Evolutionary conservation across 768 basidiomycete species (phyloP).

Genomic region (Phallus indusiatus): DNA sequence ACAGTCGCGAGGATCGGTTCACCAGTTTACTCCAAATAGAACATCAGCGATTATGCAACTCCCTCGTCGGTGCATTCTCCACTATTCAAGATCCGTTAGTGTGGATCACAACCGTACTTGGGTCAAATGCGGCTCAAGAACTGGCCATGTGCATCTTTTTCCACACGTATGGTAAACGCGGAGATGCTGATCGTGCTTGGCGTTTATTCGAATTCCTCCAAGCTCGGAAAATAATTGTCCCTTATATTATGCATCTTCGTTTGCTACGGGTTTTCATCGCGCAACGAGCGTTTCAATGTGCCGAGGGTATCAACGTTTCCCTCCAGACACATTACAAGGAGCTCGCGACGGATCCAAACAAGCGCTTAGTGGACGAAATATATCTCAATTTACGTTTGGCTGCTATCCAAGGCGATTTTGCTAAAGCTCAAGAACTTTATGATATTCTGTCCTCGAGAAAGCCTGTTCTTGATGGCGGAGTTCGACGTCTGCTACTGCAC

Average conservation of each 20-base stretch:
- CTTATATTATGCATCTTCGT: constrained; percentile 21
- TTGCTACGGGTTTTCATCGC: constrained; percentile 37
- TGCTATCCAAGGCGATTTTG: constrained; percentile 42
- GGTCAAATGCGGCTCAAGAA: background rate
- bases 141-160: constrained; percentile 1
- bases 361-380: constrained; percentile 18
- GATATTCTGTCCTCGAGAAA: constrained; percentile 22
- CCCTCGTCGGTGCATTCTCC: background rate
- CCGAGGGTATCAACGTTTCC: constrained; percentile 26
- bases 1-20: background rate
- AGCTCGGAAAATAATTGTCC: constrained; percentile 24
- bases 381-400: constrained; percentile 42
- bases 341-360: constrained; percentile 2
- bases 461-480: constrained; percentile 19
- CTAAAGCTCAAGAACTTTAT: constrained; percentile 36
- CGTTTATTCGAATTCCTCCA: constrained; percentile 25
- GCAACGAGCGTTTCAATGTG: constrained; percentile 28
- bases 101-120: background rate
- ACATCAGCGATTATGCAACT: background rate
- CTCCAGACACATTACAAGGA: constrained; percentile 23
- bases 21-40: background rate
- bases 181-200: background rate
- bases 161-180: background rate
- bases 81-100: background rate
- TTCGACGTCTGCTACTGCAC: constrained; percentile 43